Base-by-base conservation (phyloP, 1,139 yeast species). In the Suhomyces kunorum region DNA sequence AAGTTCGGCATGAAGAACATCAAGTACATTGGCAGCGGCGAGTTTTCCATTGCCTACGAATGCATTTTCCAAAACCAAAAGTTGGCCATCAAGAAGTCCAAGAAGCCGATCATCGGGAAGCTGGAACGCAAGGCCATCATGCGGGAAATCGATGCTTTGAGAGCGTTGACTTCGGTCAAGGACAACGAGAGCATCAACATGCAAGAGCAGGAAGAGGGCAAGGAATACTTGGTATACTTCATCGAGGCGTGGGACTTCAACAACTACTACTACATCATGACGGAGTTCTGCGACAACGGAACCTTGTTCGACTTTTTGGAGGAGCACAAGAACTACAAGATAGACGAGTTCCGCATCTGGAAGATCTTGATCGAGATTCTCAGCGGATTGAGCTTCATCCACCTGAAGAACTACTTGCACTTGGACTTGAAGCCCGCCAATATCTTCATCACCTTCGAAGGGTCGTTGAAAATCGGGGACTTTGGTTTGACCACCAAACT, bases 271-370 rank as follows among this genome's bases (percentile, higher is more conserved):
- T 92, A 90, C 60, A 87, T 92, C 31, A 88, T 90, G 94, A 90
- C 96, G 2, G 98, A 90, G 55, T 89, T 71, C 58, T 92, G 97
- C 64, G 99, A 92, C 58, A 90, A 92, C 56, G 98, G 98, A 1
- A 87, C 92, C 18, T 66, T 92, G 37, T 95, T 83, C 56, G 78
- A 80, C 42, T 92, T 92, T 58, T 64, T 92, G 37, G 77, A 82
- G 30, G 95, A 87, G 49, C 83, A 83, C 58, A 67, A 66, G 41
- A 70, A 69, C 49, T 94, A 94, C 42, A 82, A 85, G 47, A 71
- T 86, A n/a, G 99, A 92, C 59, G 98, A 92, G 59, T 92, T 96
- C 83, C 77, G 99, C 50, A 90, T 90, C 30, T 92, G 99, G 99
- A 92, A 92, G 65, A 90, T 94, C 29, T 67, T 90, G 48, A 83